Conservation (phyloP, 768 basidiomycete species). For the Podaxis pistillaris region DNA sequence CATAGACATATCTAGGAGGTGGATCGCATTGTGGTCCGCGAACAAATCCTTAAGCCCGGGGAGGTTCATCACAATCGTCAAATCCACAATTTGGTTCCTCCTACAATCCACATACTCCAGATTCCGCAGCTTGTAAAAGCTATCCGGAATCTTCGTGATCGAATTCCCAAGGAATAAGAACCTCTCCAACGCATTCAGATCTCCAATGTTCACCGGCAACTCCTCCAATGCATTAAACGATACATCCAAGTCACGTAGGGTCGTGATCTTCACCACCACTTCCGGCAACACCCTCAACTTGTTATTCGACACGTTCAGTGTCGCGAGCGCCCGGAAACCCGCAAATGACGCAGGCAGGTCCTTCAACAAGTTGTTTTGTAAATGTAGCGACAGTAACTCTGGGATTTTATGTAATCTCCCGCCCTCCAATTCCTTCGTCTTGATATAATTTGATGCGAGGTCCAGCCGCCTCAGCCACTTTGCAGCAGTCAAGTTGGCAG, state of each 20-base stretch:
- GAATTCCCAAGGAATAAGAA: conserved; percentile 87
- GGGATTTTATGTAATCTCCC: conserved; percentile 78
- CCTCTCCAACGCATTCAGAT: conserved; percentile 63
- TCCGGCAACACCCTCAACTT: conserved; percentile 76
- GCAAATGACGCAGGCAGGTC: conserved; percentile 85
- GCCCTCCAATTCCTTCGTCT: conserved; percentile 83
- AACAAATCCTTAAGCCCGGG: conserved; percentile 65
- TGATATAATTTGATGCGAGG: conserved; percentile 88
- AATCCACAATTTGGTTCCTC: conserved; percentile 78
- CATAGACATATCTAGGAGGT: conserved; percentile 75
- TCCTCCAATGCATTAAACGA: conserved; percentile 90
- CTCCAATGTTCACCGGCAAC: conserved; percentile 78
- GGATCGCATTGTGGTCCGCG: conserved; percentile 82
- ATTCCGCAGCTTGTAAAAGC: conserved; percentile 51
- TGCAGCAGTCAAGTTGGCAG: conserved; percentile 77
- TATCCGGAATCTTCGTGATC: conserved; percentile 67
- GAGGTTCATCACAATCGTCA: conserved; percentile 65
- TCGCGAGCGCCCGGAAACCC: conserved; percentile 63
- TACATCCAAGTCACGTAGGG: conserved; percentile 83
- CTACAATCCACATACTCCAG: conserved; percentile 80
- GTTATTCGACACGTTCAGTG: conserved; percentile 95
- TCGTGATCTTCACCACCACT: conserved; percentile 69
- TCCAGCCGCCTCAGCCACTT: conserved; percentile 76
- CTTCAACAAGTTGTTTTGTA: conserved; percentile 92
- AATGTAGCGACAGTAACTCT: conserved; percentile 62